Conservation (phyloP, 1,284 basidiomycete genomes). For the Rhodotorula glutinis region DNA sequence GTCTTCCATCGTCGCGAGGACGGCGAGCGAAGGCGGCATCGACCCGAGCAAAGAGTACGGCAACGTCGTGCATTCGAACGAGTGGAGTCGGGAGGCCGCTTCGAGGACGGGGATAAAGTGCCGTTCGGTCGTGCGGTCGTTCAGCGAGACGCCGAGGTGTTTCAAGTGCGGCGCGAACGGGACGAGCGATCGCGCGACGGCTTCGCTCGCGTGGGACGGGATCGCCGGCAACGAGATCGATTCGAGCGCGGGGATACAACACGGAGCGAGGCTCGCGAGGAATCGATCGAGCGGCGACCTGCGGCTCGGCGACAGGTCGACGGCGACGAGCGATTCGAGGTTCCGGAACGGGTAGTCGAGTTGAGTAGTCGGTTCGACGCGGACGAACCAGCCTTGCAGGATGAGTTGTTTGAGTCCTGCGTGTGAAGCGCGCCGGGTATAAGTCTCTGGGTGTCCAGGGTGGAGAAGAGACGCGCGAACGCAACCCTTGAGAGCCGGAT, state of each 20-base stretch:
- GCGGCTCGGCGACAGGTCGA: slow-evolving; percentile 13
- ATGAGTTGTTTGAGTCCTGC: slow-evolving; percentile 17
- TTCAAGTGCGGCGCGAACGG: slow-evolving; percentile 9
- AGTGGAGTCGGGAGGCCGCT: neutral
- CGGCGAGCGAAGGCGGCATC: slow-evolving; percentile 5
- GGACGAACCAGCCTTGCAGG: slow-evolving; percentile 8
- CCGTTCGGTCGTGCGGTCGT: neutral
- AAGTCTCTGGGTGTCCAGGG: fast-evolving
- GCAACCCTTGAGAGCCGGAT: neutral
- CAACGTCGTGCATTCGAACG: slow-evolving; percentile 27
- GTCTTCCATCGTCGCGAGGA: slow-evolving; percentile 21
- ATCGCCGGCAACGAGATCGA: slow-evolving; percentile 12
- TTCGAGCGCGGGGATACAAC: neutral
- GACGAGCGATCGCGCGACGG: slow-evolving; percentile 9
- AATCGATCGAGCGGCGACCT: neutral
- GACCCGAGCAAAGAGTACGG: slow-evolving; percentile 7
- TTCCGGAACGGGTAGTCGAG: slow-evolving; percentile 10
- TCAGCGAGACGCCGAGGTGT: slow-evolving; percentile 16
- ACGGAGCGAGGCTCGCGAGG: neutral
- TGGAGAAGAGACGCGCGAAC: neutral
- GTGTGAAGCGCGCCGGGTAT: neutral
- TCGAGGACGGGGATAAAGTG: slow-evolving; percentile 3
- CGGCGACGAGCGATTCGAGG: slow-evolving; percentile 15
- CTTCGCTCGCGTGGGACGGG: neutral
- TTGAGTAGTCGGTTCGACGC: neutral